Conservation (phyloP, 164 flowering plant species). For the Cinnamomum chago region DNA sequence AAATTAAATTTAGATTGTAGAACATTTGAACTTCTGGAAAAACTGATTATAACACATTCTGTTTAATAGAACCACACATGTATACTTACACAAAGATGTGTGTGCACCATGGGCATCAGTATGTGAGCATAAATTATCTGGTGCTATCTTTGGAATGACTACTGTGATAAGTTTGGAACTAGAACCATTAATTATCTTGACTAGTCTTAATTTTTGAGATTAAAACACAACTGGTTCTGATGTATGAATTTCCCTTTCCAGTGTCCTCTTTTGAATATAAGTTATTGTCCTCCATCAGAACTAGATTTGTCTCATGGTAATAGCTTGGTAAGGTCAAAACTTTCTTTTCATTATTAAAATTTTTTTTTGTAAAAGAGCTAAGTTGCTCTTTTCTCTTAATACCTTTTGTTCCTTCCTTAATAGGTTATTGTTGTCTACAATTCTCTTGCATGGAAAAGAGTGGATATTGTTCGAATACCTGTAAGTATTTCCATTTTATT, state of each 20-base stretch:
- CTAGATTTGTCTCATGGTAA: conserved; percentile 45
- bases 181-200: neutral
- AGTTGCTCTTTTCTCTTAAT: conserved; percentile 3
- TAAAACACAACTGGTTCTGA: too few relatives aligned
- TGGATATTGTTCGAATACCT: conserved; percentile 71
- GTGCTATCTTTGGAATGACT: neutral
- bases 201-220: conserved; percentile 3
- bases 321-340: conserved; percentile 46
- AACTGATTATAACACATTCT: neutral
- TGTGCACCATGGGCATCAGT: too few relatives aligned
- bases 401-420: conserved; percentile 1
- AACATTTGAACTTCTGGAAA: neutral
- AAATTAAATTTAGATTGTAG: neutral
- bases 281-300: conserved; percentile 89
- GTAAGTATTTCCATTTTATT: conserved; percentile 43
- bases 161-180: neutral
- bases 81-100: too few relatives aligned
- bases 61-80: neutral
- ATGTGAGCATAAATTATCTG: too few relatives aligned
- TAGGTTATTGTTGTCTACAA: conserved; percentile 79
- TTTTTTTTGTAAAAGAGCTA: neutral
- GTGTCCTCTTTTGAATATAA: conserved; percentile 89
- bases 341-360: neutral
- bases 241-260: conserved; percentile 28
- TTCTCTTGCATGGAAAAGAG: conserved; percentile 90